Evolutionary conservation across 139 green algal species (phyloP).

Genomic region (Tetradesmus lagerheimii): DNA sequence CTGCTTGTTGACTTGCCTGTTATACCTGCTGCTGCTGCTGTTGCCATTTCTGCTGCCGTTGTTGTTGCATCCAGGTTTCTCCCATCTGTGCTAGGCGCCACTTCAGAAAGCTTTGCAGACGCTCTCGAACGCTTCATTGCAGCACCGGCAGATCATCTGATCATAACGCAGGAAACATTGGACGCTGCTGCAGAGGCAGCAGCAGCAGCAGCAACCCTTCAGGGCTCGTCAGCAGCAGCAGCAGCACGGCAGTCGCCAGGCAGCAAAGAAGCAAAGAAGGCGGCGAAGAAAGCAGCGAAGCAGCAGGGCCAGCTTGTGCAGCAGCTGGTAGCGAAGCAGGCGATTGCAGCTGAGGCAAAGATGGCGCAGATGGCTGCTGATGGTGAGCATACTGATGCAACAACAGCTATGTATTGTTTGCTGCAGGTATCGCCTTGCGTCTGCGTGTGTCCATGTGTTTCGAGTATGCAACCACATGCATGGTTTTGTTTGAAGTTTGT

Average conservation of each 20-base stretch:
- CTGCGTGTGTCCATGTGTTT: not conserved
- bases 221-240: not conserved
- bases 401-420: not conserved
- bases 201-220: not conserved
- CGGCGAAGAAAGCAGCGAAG: slow-evolving; percentile 52
- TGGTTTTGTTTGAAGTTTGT: not conserved
- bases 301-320: not conserved
- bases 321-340: not conserved
- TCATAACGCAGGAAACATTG: not conserved
- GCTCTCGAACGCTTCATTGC: slow-evolving; percentile 66
- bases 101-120: slow-evolving; percentile 83
- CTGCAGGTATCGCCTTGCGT: not conserved
- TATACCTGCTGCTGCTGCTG: not conserved
- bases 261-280: slow-evolving; percentile 48
- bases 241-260: not conserved
- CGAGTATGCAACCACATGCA: too few species aligned
- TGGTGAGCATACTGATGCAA: not conserved
- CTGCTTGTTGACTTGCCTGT: not conserved
- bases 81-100: slow-evolving; percentile 76
- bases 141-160: not conserved
- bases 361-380: slow-evolving; percentile 30
- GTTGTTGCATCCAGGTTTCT: slow-evolving; percentile 2
- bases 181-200: not conserved
- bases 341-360: not conserved
- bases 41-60: not conserved